A percentile compares a stretch with the other conserved stretches of the same genome.
Evolutionary conservation across 345 rosid species (phyloP).

Genomic region (Capsella bursapastoris): DNA sequence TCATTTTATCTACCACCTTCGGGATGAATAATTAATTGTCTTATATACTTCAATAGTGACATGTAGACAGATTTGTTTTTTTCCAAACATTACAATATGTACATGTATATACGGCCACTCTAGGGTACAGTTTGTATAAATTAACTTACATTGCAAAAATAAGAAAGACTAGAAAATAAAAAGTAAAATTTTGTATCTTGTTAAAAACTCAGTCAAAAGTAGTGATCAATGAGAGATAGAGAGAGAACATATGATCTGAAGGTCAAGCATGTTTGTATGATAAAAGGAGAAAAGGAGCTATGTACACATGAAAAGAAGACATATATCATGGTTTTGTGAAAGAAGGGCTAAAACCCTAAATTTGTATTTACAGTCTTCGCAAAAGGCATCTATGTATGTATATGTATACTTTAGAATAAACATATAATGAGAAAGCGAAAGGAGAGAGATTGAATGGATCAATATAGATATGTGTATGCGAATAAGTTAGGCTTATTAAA

Average conservation of each 20-base stretch:
- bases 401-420: background rate
- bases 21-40: background rate
- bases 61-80: background rate
- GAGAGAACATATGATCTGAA: conserved; percentile 15
- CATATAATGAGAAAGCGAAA: conserved; percentile 36
- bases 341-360: conserved; percentile 41
- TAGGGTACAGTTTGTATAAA: background rate
- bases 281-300: conserved; percentile 33
- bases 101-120: background rate
- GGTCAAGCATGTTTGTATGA: conserved; percentile 33
- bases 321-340: conserved; percentile 36
- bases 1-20: background rate
- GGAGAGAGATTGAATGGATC: conserved; percentile 38
- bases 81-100: background rate
- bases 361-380: conserved; percentile 30
- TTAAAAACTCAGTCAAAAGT: conserved; percentile 30
- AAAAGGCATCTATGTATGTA: background rate
- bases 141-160: background rate
- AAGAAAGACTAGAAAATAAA: background rate
- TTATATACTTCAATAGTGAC: background rate
- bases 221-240: conserved; percentile 18
- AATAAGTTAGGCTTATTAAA: conserved; percentile 27
- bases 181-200: background rate
- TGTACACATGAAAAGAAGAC: conserved; percentile 39
- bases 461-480: conserved; percentile 42